Evolutionary conservation across 768 basidiomycete genomes (phyloP), one percentile per base, ranked within the genome.

Genomic region (Termitomyces sp.): DNA sequence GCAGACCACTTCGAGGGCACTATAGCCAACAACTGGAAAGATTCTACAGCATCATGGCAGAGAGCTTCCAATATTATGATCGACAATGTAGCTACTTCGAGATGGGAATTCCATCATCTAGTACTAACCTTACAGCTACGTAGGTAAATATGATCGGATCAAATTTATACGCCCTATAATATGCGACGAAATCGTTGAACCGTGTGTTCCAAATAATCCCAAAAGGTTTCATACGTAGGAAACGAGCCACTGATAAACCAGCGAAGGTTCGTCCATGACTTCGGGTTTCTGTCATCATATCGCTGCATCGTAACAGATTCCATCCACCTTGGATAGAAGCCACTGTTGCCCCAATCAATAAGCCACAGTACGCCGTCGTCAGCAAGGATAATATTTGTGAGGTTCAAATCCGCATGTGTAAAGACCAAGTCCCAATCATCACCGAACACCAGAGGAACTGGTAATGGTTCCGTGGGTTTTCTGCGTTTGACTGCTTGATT

Each of bases 301-400:
- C 25, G 43, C 21, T 37, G 21, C 62, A 69, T 59, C 9, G 37
- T 45, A 6, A 56, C 19, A 14, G 39, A 49, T 40, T 68, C 68
- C 14, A 67, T 61, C 65, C 68, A 73, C 6, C 14, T 55, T 10
- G 71, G 71, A 49, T 64, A 73, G 37, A 55, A 66, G 3, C 71
- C 70, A 3, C 63, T 54, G 17, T 54, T 47, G 0, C 37, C 67
- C 68, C 69, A 72, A 58, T 72, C 72, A 37, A 72, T 59, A 17
- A 72, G 46, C 69, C 70, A 73, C 6, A 72, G 51, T 16, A 54
- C 54, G 1, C 67, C 68, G 40, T 67, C 64, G 4, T 66, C 58
- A 21, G 55, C 61, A 7, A 70, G 44, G 21, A 70, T 53, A 40
- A 70, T 47, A 55, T 72, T 70, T 5, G 58, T 47, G n/a, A 64